Evolutionary conservation across 164 flowering plant species (phyloP).

Genomic region (Malania oleifera): DNA sequence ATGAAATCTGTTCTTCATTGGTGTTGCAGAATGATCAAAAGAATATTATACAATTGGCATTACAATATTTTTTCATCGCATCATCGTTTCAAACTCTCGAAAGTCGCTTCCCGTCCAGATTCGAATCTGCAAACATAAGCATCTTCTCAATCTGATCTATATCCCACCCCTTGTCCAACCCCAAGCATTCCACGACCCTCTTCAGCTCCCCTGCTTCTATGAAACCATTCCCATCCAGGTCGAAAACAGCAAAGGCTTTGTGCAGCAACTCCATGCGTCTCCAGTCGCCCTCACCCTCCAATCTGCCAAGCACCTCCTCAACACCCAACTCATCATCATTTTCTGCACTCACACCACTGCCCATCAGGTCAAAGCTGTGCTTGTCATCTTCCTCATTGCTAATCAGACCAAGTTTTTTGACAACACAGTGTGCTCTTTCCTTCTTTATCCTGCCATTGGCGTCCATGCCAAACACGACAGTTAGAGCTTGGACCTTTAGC

Average conservation of each 20-base stretch:
- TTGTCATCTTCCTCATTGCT: constrained; percentile 5
- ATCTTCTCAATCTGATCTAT: constrained; percentile 44
- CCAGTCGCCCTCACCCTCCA: constrained; percentile 22
- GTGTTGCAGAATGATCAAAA: too few species aligned
- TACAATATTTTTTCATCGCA: constrained; percentile 19
- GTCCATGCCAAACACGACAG: constrained; percentile 26
- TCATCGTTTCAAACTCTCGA: constrained; percentile 48
- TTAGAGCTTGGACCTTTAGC: constrained; percentile 14
- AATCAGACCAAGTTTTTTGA: constrained; percentile 24
- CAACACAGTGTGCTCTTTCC: constrained; percentile 20
- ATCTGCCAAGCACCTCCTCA: constrained; percentile 19
- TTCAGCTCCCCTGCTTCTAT: constrained; percentile 52
- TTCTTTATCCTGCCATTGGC: constrained; percentile 22
- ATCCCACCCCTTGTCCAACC: constrained; percentile 47
- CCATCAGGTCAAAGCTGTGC: constrained; percentile 1
- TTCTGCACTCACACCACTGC: too few species aligned
- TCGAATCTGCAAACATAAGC: constrained; percentile 49
- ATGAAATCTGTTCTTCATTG: too few species aligned
- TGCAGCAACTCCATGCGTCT: constrained; percentile 23
- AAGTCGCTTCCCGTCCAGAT: constrained; percentile 63
- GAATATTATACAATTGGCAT: too few species aligned
- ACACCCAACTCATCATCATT: constrained; percentile 18
- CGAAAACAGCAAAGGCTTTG: constrained; percentile 57
- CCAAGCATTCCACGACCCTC: constrained; percentile 50
- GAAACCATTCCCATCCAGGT: constrained; percentile 55